Base-by-base conservation (phyloP, 306 rosid genomes). In the Cicer judaicum region DNA sequence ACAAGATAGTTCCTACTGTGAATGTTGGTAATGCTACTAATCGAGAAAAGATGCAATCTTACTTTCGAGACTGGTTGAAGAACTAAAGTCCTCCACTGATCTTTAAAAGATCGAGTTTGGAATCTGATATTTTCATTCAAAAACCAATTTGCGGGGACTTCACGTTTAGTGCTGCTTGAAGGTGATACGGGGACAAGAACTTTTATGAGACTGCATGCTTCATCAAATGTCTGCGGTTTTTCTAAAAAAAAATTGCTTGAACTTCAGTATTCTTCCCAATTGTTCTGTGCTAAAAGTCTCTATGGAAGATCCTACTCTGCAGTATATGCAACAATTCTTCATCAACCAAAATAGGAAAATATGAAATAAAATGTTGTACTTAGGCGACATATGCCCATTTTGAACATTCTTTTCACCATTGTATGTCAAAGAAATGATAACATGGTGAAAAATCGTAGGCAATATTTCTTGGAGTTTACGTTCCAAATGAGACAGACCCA, bases 31-130 rank as follows among this genome's bases (percentile, higher is more conserved):
- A 68, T 80, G 80, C 85, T 15, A 80, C 78, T 57, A 83, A 43
- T 79, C 82, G 87, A 78, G 89, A 86, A 42, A 86, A 86, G 84
- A 86, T 86, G 89, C 85, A 86, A 67, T 83, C 87, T 36, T 81
- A 49, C 78, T 86, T 86, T 73, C 77, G 82, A 61, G 82, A 78
- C 10, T 86, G 89, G 89, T 55, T 86, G 80, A 75, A 60, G 56
- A 61, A 78, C 62, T 83, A 57, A 83, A 24, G 55, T 64, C 69
- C 71, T 68, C 59, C 14, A 19, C 46, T 52, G 21, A 36, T 49
- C 49, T 12, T 71, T 21, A 50, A 34, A 48, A 18, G 15, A 75
- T 29, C 60, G 75, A 59, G 34, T 18, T 66, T 47, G 48, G 42
- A 9, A 63, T 67, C 7, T 8, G 47, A 52, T 44, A 40, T 34